phyloP scores from a whole-genome alignment of 2,329 filamentous ascomycete species.

The Pyrenophora seminiperda region DNA sequence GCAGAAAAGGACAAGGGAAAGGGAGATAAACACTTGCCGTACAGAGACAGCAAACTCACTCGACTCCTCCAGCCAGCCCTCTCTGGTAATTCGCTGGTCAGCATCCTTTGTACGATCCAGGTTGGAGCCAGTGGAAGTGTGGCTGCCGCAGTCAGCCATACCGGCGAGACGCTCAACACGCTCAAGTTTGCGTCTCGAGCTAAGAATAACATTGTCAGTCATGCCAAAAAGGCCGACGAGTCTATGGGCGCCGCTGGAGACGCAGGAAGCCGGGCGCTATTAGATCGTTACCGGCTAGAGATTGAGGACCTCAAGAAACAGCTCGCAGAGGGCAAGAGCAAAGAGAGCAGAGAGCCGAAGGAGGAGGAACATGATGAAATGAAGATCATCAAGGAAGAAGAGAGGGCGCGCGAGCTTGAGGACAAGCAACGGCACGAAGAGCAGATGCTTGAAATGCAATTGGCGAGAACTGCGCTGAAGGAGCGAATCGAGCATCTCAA shows the following conservation, averaged over 20 bases:
- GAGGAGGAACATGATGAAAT: conserved; percentile 56
- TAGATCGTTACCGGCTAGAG: conserved; percentile 93
- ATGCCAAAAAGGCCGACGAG: conserved; percentile 93
- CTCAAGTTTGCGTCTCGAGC: conserved; percentile 95
- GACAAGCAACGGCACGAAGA: conserved; percentile 88
- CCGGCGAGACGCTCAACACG: conserved; percentile 89
- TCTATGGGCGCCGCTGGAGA: conserved; percentile 78
- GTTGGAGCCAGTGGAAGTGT: conserved; percentile 77
- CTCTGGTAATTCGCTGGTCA: conserved; percentile 91
- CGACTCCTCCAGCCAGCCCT: conserved; percentile 88
- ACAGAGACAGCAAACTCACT: conserved; percentile 96
- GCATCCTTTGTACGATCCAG: conserved; percentile 95
- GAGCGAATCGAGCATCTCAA: conserved; percentile 98
- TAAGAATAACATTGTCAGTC: conserved; percentile 97
- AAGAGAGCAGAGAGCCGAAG: conserved; percentile 64
- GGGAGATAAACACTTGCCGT: conserved; percentile 92
- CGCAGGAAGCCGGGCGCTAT: conserved; percentile 80
- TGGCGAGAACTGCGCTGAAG: conserved; percentile 92
- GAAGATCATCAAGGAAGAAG: conserved; percentile 72
- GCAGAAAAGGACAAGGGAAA: conserved; percentile 73
- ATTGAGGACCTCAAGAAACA: conserved; percentile 81
- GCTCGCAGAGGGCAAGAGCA: conserved; percentile 72
- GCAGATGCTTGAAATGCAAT: conserved; percentile 98
- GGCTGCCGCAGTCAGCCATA: conserved; percentile 74
- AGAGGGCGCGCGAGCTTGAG: conserved; percentile 68